Evolutionary conservation across 345 rosid species (phyloP).

Genomic region (Camelina neglecta): DNA sequence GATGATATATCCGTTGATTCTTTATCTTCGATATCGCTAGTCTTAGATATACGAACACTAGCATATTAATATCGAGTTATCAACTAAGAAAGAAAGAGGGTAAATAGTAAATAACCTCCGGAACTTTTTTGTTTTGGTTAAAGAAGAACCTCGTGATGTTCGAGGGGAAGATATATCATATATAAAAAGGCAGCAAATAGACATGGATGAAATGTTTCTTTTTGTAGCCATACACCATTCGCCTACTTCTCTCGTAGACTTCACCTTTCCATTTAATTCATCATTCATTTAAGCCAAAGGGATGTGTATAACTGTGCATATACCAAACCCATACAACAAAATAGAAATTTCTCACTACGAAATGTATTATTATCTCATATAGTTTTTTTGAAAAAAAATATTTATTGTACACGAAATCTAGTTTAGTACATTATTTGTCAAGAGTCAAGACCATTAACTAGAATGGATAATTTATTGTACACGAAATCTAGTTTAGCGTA

Average conservation of each 20-base stretch:
- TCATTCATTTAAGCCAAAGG: constrained; percentile 15
- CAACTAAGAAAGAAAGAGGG: background rate
- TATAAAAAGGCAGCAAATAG: constrained; percentile 23
- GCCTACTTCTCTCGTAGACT: constrained; percentile 30
- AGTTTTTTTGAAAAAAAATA: background rate
- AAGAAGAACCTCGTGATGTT: constrained; percentile 12
- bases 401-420: background rate
- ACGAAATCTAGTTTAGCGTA: no score
- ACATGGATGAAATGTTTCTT: constrained; percentile 16
- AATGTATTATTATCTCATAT: background rate
- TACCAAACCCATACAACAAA: background rate
- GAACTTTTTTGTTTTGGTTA: no score
- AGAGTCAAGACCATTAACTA: background rate
- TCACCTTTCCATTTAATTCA: constrained; percentile 43
- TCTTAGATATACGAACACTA: constrained; percentile 1
- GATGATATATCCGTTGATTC: background rate
- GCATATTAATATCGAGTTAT: background rate
- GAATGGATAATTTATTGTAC: background rate
- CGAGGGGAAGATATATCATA: background rate
- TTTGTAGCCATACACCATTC: constrained; percentile 38
- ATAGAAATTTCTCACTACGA: background rate
- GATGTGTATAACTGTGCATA: background rate
- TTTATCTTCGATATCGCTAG: background rate
- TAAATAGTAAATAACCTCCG: background rate
- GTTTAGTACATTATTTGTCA: background rate